Base-by-base conservation (phyloP, 1,139 yeast genomes). In the Pichia sp. region DNA sequence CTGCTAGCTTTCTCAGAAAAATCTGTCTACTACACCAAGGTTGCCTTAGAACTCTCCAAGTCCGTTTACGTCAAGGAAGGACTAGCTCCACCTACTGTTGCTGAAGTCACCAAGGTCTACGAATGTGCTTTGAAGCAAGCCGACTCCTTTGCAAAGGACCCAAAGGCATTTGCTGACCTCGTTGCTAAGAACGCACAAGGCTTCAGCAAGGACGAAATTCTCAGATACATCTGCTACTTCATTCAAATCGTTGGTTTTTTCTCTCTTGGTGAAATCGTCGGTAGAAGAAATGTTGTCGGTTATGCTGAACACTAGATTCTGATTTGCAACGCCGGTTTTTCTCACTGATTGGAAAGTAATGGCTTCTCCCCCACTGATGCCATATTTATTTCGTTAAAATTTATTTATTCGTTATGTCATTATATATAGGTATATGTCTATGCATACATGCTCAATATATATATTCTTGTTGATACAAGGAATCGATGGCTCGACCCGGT, bases 261-360 rank as follows among this genome's bases (percentile, higher is more conserved):
- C 75, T 85, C 97, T 34, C 78, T 93, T 52, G 99, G 99, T 70
- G 99, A 93, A 80, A 84, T 92, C 64, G 81, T 93, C 69, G 99
- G 99, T 69, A 90, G 99, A 81, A 88, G 99, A 80, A 78, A 86
- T 69, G 67, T 90, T 60, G 85, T 89, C 68, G 97, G 97, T 64
- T 90, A 90, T 80, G 88, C 55, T n/a, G 55, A 56, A 52, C 59
- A 56, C 23, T 56, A 89, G 68, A 65, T 77, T 19, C 73, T 36
- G 41, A 36, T 36, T 36, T 36, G 41, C 41, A 36, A 10, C 13
- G 16, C 16, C 41, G 8, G 41, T 6, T 11, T 36, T n/a, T n/a
- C 41, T 36, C 16, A 10, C 41, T 36, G 13, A 36, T 36, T 36
- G 41, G 41, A 13, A 36, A 36, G 16, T 36, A 36, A n/a, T 36